phyloP scores from a whole-genome alignment of 73 alveolate species.

The Tetrahymena malaccensis region DNA sequence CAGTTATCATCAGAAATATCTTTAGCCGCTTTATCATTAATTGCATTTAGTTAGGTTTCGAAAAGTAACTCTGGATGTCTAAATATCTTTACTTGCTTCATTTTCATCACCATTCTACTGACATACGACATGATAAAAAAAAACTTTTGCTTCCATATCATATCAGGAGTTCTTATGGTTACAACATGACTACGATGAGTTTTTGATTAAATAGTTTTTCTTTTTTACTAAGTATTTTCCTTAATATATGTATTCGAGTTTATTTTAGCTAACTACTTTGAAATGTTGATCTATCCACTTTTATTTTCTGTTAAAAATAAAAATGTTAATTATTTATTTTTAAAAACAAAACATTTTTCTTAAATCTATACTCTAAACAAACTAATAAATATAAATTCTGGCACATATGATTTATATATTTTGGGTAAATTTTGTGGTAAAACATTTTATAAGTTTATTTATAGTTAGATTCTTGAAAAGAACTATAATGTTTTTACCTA shows the following conservation, averaged over 20 bases:
- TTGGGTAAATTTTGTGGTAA: too few relatives aligned
- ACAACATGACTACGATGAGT: not conserved
- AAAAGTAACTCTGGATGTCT: not conserved
- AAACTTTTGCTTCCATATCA: not conserved
- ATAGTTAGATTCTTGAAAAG: not conserved
- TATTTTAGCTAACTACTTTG: not conserved
- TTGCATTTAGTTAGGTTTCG: not conserved
- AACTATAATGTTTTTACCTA: not conserved
- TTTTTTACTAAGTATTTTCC: not conserved
- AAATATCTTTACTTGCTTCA: not conserved
- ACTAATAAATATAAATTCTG: not conserved
- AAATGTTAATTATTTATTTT: not conserved
- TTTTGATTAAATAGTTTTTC: not conserved
- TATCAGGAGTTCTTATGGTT: not conserved
- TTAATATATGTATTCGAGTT: not conserved
- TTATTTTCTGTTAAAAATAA: not conserved
- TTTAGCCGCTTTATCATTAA: not conserved
- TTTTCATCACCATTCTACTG: not conserved
- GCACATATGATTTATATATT: too few relatives aligned
- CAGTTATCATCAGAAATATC: not conserved
- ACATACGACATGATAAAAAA: not conserved
- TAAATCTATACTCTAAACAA: not conserved
- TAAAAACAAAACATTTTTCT: too few relatives aligned
- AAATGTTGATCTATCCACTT: not conserved
- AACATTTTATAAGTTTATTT: not conserved